Conservation (phyloP, 768 basidiomycete species). For the Tricholoma flavovirens region DNA sequence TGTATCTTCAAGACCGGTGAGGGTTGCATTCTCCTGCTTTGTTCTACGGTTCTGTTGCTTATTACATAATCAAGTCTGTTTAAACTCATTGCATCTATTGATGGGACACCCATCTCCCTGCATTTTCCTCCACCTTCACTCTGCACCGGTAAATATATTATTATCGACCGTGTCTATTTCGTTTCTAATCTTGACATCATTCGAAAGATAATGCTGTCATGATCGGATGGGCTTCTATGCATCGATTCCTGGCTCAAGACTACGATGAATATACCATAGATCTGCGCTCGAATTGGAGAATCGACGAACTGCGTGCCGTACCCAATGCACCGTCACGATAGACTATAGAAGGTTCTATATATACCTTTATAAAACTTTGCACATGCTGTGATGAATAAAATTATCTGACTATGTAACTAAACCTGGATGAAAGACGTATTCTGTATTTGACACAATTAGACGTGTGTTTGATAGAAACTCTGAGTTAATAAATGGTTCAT, state of each 20-base stretch:
- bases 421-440: too few species aligned
- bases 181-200: neutral
- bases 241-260: slow-evolving; percentile 62
- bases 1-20: slow-evolving; percentile 59
- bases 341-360: neutral
- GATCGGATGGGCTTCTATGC: slow-evolving; percentile 91
- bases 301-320: slow-evolving; percentile 43
- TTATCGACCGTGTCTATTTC: neutral
- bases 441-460: too few species aligned
- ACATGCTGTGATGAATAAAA: neutral
- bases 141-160: slow-evolving; percentile 63
- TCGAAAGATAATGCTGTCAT: slow-evolving; percentile 88
- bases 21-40: slow-evolving; percentile 6
- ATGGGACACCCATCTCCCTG: slow-evolving; percentile 32
- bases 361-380: neutral
- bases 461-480: too few species aligned
- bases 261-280: slow-evolving; percentile 58
- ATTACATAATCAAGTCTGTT: slow-evolving; percentile 10
- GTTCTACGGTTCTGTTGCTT: neutral
- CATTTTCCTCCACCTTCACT: slow-evolving; percentile 72
- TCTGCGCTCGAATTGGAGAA: slow-evolving; percentile 69
- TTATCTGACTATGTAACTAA: too few species aligned
- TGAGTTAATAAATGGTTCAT: too few species aligned
- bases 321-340: too few species aligned
- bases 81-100: slow-evolving; percentile 17